Conservation (phyloP, 805 yeast species). For the Suhomyces sp. region DNA sequence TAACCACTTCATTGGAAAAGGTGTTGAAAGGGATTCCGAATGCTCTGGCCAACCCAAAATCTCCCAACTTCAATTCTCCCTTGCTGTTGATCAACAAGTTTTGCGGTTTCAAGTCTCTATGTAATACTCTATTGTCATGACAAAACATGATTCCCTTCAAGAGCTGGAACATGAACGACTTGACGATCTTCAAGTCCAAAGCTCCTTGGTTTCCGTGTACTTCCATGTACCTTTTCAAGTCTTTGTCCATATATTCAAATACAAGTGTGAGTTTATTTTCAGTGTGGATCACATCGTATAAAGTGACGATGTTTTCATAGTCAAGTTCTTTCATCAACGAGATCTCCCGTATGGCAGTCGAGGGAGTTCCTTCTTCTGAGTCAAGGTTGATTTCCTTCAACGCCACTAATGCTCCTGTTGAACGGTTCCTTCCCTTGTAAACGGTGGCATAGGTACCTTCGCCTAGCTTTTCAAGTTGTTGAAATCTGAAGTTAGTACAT, state of each 20-base stretch:
- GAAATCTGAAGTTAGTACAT: slow-evolving; percentile 31
- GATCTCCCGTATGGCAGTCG: slow-evolving; percentile 95
- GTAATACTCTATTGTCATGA: slow-evolving; percentile 80
- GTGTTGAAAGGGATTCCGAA: slow-evolving; percentile 98
- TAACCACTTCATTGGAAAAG: slow-evolving; percentile 95
- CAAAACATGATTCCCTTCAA: slow-evolving; percentile 86
- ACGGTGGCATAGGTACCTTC: slow-evolving; percentile 99
- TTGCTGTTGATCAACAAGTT: slow-evolving; percentile 82
- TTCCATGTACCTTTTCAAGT: slow-evolving; percentile 93
- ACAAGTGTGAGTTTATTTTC: slow-evolving; percentile 93
- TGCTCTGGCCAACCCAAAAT: slow-evolving; percentile 95
- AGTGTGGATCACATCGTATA: slow-evolving; percentile 94
- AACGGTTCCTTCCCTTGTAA: slow-evolving; percentile 84
- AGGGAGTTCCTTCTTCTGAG: slow-evolving; percentile 97
- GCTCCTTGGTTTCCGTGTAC: slow-evolving; percentile 74
- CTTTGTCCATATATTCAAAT: slow-evolving; percentile 90
- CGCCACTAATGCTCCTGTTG: slow-evolving; percentile 88
- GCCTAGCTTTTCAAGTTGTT: slow-evolving; percentile 76
- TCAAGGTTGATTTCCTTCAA: slow-evolving; percentile 92
- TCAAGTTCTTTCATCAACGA: slow-evolving; percentile 92
- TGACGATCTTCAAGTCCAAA: slow-evolving; percentile 67
- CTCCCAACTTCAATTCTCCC: slow-evolving; percentile 92
- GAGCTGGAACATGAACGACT: slow-evolving; percentile 91
- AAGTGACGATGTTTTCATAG: slow-evolving; percentile 87
- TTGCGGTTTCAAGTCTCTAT: slow-evolving; percentile 91